Conservation (phyloP, 371 early-diverging fungal species). For the Furculomyces boomerangus region DNA sequence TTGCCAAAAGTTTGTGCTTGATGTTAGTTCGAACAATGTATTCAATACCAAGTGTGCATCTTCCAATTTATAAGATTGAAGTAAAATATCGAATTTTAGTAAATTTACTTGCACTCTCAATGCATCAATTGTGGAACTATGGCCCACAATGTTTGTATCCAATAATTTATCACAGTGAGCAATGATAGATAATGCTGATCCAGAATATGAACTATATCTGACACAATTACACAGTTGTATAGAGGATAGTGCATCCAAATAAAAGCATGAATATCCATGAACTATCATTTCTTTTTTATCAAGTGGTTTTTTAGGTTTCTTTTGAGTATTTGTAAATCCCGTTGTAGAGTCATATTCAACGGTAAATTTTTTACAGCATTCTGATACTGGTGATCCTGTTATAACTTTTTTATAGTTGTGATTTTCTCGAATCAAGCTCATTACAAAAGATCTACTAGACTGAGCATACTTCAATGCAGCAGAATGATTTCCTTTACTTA, state of each 20-base stretch:
- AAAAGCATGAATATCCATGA: neutral
- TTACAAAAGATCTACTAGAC: neutral
- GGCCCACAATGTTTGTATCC: neutral
- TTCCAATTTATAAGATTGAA: slow-evolving; percentile 6
- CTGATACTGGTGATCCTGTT: neutral
- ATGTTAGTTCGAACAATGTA: slow-evolving; percentile 3
- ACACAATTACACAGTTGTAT: neutral
- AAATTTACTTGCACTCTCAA: slow-evolving; percentile 13
- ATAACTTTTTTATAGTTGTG: neutral
- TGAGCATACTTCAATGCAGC: neutral
- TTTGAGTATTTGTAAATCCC: neutral
- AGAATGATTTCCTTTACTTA: neutral
- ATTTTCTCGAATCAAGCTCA: neutral
- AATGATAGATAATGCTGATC: neutral
- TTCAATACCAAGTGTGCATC: slow-evolving; percentile 11
- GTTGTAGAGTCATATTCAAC: neutral
- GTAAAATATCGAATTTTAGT: slow-evolving; percentile 6
- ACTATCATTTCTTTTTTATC: too few species aligned
- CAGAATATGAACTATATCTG: neutral
- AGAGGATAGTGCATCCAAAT: neutral
- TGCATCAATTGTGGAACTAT: neutral
- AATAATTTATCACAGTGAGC: neutral
- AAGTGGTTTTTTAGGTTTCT: too few species aligned
- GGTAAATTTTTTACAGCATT: neutral
- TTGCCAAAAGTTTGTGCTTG: slow-evolving; percentile 7